Percentiles rank a stretch among this genome's conserved stretches.
Conservation (phyloP, 768 basidiomycete species). For the Auriscalpium vulgare region DNA sequence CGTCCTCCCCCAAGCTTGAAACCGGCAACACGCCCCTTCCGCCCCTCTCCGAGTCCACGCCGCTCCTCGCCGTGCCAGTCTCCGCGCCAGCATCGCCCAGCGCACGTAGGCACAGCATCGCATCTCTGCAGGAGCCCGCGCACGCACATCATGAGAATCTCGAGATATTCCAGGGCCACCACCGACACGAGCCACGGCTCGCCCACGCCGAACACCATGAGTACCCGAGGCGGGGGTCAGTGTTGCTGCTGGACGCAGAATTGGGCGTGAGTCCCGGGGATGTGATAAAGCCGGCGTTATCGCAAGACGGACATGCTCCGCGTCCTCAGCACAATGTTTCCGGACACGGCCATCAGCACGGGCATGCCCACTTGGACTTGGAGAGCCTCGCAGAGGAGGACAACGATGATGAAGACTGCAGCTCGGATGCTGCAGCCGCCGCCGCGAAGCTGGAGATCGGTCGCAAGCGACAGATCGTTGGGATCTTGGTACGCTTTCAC, state of each 20-base stretch:
- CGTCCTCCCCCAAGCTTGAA: constrained; percentile 18
- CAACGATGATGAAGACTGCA: neutral
- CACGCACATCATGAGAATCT: neutral
- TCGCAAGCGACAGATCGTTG: constrained; percentile 59
- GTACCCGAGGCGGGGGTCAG: constrained; percentile 3
- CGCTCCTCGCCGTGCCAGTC: constrained; percentile 2
- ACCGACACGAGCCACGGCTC: constrained; percentile 25
- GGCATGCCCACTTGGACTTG: constrained; percentile 6
- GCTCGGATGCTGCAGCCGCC: constrained; percentile 1
- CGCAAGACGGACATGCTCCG: too few species aligned
- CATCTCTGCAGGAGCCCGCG: neutral
- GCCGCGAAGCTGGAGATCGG: constrained; percentile 31
- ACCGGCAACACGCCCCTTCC: neutral
- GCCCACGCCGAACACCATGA: constrained; percentile 21
- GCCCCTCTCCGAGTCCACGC: constrained; percentile 1
- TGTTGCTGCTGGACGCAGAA: neutral
- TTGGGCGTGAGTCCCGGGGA: too few species aligned
- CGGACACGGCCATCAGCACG: neutral
- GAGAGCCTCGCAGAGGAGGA: constrained; percentile 4
- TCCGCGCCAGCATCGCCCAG: neutral
- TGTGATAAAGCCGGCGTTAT: too few species aligned
- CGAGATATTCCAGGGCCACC: constrained; percentile 27
- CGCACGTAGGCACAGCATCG: neutral
- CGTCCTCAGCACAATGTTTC: neutral
- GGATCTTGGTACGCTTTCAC: constrained; percentile 51